Percentiles rank a stretch among this genome's conserved stretches.
Evolutionary conservation across 2,329 filamentous ascomycete species (phyloP).

Genomic region (Colletotrichum theobromicola): DNA sequence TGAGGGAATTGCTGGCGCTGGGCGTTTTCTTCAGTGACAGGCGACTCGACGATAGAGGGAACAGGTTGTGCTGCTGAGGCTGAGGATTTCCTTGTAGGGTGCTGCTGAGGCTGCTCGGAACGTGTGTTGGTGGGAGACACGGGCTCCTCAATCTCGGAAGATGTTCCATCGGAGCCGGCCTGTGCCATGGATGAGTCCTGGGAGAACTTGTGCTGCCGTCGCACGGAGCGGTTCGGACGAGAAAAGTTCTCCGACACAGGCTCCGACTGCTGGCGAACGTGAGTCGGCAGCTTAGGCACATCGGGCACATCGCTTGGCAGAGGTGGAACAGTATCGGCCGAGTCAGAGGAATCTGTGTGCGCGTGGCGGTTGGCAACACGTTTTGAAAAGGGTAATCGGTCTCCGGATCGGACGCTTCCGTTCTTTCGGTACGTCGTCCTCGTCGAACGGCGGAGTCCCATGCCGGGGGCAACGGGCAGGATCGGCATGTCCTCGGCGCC

Average conservation of each 20-base stretch:
- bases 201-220: conserved; percentile 54
- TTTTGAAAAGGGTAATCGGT: conserved; percentile 77
- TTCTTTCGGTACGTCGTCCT: conserved; percentile 87
- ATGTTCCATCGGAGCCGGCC: conserved; percentile 47
- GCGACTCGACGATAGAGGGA: conserved; percentile 71
- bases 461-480: conserved; percentile 76
- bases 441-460: conserved; percentile 86
- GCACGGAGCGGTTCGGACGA: conserved; percentile 55
- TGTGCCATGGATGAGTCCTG: conserved; percentile 56
- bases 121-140: conserved; percentile 19
- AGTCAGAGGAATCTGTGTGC: conserved; percentile 54
- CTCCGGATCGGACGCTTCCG: conserved; percentile 82
- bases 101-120: conserved; percentile 34
- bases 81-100: conserved; percentile 39
- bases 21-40: conserved; percentile 48
- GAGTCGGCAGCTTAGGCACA: conserved; percentile 53
- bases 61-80: conserved; percentile 40
- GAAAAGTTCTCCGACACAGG: conserved; percentile 69
- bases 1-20: conserved; percentile 49
- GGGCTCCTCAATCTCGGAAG: conserved; percentile 36
- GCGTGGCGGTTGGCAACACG: conserved; percentile 67
- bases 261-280: conserved; percentile 74
- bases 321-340: conserved; percentile 25
- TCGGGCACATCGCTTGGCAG: conserved; percentile 52
- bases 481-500: conserved; percentile 81